phyloP scores from a whole-genome alignment of 257 asterid genomes.

The Paulownia fortunei region DNA sequence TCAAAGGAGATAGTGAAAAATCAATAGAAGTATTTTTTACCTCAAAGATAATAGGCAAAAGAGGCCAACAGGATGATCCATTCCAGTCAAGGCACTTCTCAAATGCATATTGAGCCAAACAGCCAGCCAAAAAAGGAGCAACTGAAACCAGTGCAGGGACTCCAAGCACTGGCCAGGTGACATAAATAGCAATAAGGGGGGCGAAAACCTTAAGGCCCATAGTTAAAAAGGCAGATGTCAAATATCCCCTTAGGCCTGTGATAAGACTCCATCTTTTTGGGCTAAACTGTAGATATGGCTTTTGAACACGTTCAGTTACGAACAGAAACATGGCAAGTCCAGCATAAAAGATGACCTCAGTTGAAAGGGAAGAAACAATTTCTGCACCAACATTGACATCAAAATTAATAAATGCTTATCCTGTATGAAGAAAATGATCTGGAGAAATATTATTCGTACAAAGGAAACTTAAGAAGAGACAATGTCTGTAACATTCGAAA shows the following conservation, averaged over 20 bases:
- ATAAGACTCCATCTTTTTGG: conserved; percentile 94
- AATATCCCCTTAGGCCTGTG: conserved; percentile 87
- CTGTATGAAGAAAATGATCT: conserved; percentile 13
- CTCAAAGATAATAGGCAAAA: conserved; percentile 90
- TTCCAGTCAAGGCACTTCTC: conserved; percentile 57
- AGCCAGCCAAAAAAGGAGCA: conserved; percentile 69
- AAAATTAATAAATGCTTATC: conserved; percentile 8
- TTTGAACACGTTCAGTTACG: conserved; percentile 68
- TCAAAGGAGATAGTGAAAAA: background rate
- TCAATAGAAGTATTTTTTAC: conserved; percentile 37
- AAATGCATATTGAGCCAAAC: conserved; percentile 64
- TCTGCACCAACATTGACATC: conserved; percentile 62
- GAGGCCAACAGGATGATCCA: conserved; percentile 89
- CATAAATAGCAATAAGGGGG: conserved; percentile 70
- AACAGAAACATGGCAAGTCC: conserved; percentile 74
- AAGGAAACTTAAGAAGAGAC: background rate
- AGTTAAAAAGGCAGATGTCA: conserved; percentile 59
- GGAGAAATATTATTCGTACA: background rate
- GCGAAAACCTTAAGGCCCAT: conserved; percentile 80
- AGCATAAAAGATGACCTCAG: conserved; percentile 70
- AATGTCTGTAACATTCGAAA: background rate
- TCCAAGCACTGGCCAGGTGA: conserved; percentile 83
- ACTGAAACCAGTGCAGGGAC: conserved; percentile 72
- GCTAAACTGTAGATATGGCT: conserved; percentile 89
- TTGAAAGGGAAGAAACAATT: conserved; percentile 53